Percentiles rank a stretch among this genome's conserved stretches.
These are phyloP conservation scores for Ophiostoma novo-ulmi DNA, from an alignment of 2,329 filamentous ascomycete species.

Conservation along the genomic window DNA sequence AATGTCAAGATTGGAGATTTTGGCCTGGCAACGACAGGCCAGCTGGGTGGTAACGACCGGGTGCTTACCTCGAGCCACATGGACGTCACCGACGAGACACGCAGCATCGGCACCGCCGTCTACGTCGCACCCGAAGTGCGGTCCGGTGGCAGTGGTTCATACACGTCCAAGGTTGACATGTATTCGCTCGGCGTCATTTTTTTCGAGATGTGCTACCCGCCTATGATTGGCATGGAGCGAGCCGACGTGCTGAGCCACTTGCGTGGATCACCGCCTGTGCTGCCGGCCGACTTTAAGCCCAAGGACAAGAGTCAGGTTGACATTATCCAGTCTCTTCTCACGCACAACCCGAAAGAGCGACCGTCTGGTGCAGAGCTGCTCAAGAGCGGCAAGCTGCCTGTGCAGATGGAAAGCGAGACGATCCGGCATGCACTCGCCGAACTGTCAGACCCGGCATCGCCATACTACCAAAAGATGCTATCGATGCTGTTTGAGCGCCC, in stretches of 20 bases:
- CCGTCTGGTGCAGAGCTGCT: conserved; percentile 79
- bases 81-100: conserved; percentile 61
- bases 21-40: conserved; percentile 84
- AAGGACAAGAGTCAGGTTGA: conserved; percentile 68
- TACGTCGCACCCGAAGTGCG: conserved; percentile 92
- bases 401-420: conserved; percentile 89
- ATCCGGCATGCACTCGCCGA: conserved; percentile 78
- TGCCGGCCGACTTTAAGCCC: conserved; percentile 69
- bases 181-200: conserved; percentile 96
- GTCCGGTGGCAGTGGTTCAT: conserved; percentile 66
- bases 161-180: conserved; percentile 96
- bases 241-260: conserved; percentile 62
- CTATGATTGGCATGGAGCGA: conserved; percentile 59
- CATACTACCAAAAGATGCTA: conserved; percentile 85
- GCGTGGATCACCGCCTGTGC: conserved; percentile 58
- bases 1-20: conserved; percentile 97
- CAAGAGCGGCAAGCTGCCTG: conserved; percentile 77
- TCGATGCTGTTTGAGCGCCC: conserved; percentile 75
- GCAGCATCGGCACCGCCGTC: conserved; percentile 70
- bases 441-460: conserved; percentile 74
- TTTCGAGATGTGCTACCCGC: conserved; percentile 87
- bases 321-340: conserved; percentile 74
- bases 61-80: conserved; percentile 33
- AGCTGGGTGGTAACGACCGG: conserved; percentile 38
- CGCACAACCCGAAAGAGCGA: conserved; percentile 73